These are phyloP conservation scores for Aureobasidium uvarum DNA, from an alignment of 2,329 filamentous ascomycete species.

Conservation along the genomic window DNA sequence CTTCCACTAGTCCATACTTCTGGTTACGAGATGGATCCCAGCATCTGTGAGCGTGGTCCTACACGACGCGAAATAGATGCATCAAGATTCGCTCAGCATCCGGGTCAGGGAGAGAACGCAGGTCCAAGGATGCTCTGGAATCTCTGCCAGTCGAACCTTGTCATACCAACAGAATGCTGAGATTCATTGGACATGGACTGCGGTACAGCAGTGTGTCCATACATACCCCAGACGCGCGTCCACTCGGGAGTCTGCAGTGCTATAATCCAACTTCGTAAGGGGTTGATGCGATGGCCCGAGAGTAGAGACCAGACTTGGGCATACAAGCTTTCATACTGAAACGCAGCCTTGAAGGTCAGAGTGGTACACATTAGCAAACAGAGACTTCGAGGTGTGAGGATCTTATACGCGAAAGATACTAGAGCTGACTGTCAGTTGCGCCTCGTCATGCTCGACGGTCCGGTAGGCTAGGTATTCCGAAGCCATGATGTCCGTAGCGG, in stretches of 20 bases:
- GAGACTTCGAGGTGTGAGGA: not conserved
- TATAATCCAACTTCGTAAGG: not conserved
- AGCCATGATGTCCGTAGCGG: constrained; percentile 10
- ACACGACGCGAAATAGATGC: not conserved
- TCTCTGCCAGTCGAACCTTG: not conserved
- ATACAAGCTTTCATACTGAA: not conserved
- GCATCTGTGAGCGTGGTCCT: not conserved
- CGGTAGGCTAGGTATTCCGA: constrained; percentile 2
- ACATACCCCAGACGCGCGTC: constrained; percentile 6
- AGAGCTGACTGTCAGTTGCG: constrained; percentile 18
- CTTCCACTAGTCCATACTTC: not conserved
- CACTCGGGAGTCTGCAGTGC: not conserved
- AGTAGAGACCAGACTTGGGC: not conserved
- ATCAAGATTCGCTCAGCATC: not conserved
- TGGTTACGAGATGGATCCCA: not conserved
- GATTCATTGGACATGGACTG: not conserved
- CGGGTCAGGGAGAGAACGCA: constrained; percentile 10
- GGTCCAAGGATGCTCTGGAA: constrained; percentile 2
- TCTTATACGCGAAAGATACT: constrained; percentile 15
- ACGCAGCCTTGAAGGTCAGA: constrained; percentile 7
- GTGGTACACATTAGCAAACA: constrained; percentile 18
- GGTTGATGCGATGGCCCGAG: not conserved
- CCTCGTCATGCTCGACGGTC: not conserved
- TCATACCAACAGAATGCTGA: constrained; percentile 11
- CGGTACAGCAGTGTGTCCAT: not conserved